phyloP scores from a whole-genome alignment of 345 rosid genomes.

The Boechera stricta region DNA sequence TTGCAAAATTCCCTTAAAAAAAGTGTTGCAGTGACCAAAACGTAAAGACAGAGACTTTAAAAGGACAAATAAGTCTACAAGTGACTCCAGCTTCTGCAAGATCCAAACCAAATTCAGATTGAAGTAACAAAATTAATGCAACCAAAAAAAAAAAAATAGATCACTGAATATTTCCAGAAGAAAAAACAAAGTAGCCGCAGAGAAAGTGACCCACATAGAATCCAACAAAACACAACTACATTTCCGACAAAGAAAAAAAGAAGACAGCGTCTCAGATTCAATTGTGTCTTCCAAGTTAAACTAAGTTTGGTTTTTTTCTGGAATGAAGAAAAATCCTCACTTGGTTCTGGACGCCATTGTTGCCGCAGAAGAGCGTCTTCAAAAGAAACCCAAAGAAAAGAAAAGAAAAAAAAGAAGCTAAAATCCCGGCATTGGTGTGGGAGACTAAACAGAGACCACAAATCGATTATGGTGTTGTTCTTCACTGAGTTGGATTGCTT shows the following conservation, averaged over 20 bases:
- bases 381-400: conserved; percentile 19
- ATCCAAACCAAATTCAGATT: conserved; percentile 34
- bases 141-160: conserved; percentile 8
- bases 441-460: conserved; percentile 28
- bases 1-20: conserved; percentile 7
- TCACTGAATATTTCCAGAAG: conserved; percentile 6
- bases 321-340: conserved; percentile 13
- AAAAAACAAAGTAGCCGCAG: conserved; percentile 16
- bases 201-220: conserved; percentile 31
- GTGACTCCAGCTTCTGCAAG: conserved; percentile 21
- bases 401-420: conserved; percentile 5
- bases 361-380: conserved; percentile 15
- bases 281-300: conserved; percentile 18
- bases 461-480: conserved; percentile 38
- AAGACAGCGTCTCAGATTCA: conserved; percentile 36
- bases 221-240: not conserved
- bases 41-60: conserved; percentile 5
- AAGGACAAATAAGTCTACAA: not conserved
- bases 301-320: conserved; percentile 16
- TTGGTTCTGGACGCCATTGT: conserved; percentile 45
- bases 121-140: conserved; percentile 21
- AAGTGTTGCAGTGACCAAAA: conserved; percentile 3
- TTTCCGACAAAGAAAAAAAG: conserved; percentile 35
- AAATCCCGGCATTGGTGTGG: conserved; percentile 24
- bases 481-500: conserved; percentile 42